Base-by-base conservation (phyloP, 192 early-diverging fungal genomes). In the Coemansia sp. region DNA sequence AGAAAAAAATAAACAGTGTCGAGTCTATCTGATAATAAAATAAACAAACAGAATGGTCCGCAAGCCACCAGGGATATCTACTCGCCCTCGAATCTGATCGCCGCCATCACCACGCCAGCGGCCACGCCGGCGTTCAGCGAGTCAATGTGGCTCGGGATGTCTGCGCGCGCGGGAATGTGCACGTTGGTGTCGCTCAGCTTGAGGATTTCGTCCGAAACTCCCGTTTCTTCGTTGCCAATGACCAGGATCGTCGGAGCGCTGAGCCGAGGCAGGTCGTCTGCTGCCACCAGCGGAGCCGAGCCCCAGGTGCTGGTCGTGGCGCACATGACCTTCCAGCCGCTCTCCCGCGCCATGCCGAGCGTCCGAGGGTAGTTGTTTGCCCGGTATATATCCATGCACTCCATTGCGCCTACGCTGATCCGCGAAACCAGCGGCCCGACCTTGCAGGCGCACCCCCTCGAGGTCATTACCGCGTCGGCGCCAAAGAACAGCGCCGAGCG, bases 101-200 rank as follows among this genome's bases (percentile, higher is more conserved):
- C 11, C 2, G 70, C 54, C 23, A 79, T 58, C 1, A 73, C 22
- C 21, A 69, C 32, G 14, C 64, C 70, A 2, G 76, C 61, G 6
- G 76, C 76, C 8, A 79, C 76, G 25, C 61, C 61, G 3, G 72
- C 76, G 42, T 79, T 79, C 39, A 79, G 59, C 42, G 69, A 72
- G 59, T 79, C 76, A 29, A 73, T 38, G 29, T 54, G 41, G 8
- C 44, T 25, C 9, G 64, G 64, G 5, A 57, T 43, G 11, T 66
- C 64, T 2, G 61, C 36, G 32, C 40, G 17, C 11, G 48, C 31
- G 0, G 69, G 58, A 11, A 79, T 73, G 51, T 60, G 54, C 23
- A 79, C 58, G 14, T 60, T 53, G 12, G 56, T 31, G 29, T 67
- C 52, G 54, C 70, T 67, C 25, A 39, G 30, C 0, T 26, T 19